Conservation (phyloP, 352 stramenopile genomes). For the Globisporangium uncinulatum region DNA sequence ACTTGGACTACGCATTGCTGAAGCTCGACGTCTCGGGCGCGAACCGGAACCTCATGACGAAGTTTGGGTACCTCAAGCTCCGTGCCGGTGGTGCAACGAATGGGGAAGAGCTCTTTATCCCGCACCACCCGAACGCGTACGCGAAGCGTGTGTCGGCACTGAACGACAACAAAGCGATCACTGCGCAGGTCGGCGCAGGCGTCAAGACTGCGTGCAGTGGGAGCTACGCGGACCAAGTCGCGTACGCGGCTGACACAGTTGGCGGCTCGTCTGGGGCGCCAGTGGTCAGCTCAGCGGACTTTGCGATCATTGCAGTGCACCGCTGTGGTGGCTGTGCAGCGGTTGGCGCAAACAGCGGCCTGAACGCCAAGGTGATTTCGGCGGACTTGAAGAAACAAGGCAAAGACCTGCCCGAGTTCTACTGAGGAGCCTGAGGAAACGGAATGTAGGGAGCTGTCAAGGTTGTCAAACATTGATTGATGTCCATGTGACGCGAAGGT, state of each 20-base stretch:
- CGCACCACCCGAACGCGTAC: conserved; percentile 19
- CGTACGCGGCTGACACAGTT: conserved; percentile 19
- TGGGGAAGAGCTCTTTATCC: conserved; percentile 20
- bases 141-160: conserved; percentile 14
- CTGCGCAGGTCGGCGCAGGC: conserved; percentile 3
- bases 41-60: conserved; percentile 8
- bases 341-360: conserved; percentile 12
- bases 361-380: conserved; percentile 14
- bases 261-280: conserved; percentile 18
- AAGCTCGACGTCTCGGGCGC: conserved; percentile 12
- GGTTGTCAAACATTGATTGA: too few relatives aligned
- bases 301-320: conserved; percentile 7
- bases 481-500: too few relatives aligned
- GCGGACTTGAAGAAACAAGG: conserved; percentile 11
- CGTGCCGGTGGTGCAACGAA: conserved; percentile 3
- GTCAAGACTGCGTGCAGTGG: conserved; percentile 9
- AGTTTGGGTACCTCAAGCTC: conserved; percentile 19
- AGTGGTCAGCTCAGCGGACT: conserved; percentile 11
- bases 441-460: too few relatives aligned
- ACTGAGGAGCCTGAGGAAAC: conserved; percentile 7
- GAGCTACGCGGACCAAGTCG: conserved; percentile 13
- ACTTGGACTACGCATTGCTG: conserved; percentile 24
- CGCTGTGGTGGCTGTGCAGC: conserved; percentile 11
- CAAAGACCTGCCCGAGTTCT: conserved; percentile 13
- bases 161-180: conserved; percentile 11